Evolutionary conservation across 1,284 basidiomycete genomes (phyloP), one percentile per base, ranked within the genome.

Genomic region (Ustilago nuda): DNA sequence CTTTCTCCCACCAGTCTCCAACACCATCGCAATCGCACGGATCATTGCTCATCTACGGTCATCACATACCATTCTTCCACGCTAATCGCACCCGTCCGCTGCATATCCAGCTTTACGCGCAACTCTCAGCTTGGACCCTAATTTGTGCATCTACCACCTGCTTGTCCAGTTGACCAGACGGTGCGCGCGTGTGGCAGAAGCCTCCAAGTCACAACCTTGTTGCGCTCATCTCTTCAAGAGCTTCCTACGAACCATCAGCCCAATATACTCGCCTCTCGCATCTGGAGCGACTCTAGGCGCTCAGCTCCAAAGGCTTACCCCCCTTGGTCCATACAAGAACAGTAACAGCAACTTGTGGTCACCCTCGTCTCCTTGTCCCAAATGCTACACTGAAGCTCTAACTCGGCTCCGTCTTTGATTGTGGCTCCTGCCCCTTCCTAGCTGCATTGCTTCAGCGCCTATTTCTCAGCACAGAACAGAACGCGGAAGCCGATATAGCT

Each of bases 371-470:
- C 33, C 13, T 12, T 53, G 32, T 36, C 17, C 52, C 52, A 53
- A 17, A 53, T 53, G 52, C 36, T 53, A 4, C 17, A n/a, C 52
- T 53, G 33, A 53, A 53, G 52, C 7, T 36, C 33, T 17, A 17
- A 13, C 12, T 19, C n/a, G 52, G 32, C 41, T 15, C 48, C 30
- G 8, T 5, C 13, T 50, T 32, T 27, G 45, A n/a, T 17, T 27
- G 23, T 30, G 48, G 48, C 48, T n/a, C 12, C 12, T 17, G 48
- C 48, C 48, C 23, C 30, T 27, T 4, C 30, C 12, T 15, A 19
- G 48, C 48, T 50, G 48, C 4, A 30, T 9, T 27, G 27, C 48
- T 50, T 32, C 23, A 50, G 27, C 8, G 23, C 41, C 27, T 56
- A 19, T 32, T 8, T 19, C 19, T 23, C 27, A n/a, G 4, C 45